phyloP scores from a whole-genome alignment of 345 rosid genomes.

The Ricinus communis region DNA sequence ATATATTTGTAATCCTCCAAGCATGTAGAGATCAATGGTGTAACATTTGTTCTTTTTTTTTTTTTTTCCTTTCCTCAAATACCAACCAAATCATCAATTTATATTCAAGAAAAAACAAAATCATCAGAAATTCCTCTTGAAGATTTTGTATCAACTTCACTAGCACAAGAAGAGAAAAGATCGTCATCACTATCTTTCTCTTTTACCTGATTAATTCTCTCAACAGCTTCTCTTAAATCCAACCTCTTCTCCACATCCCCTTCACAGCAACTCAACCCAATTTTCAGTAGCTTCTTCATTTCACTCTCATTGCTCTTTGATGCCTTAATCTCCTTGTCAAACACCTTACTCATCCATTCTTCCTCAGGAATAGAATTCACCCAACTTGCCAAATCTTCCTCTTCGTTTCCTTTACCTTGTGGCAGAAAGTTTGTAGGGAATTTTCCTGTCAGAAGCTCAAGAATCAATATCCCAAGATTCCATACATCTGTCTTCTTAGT shows the following conservation, averaged over 20 bases:
- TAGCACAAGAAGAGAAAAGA: conserved; percentile 46
- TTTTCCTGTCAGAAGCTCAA: conserved; percentile 73
- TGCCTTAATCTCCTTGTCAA: conserved; percentile 59
- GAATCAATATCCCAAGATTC: conserved; percentile 70
- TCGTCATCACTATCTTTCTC: conserved; percentile 56
- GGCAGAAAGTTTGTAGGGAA: conserved; percentile 55
- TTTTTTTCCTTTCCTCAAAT: background rate
- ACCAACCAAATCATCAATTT: background rate
- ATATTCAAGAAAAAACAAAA: conserved; percentile 10
- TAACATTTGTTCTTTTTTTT: background rate
- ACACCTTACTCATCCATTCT: conserved; percentile 35
- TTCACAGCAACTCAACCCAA: conserved; percentile 69
- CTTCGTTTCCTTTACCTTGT: conserved; percentile 36
- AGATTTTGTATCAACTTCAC: conserved; percentile 49
- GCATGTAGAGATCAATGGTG: background rate
- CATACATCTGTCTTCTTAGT: conserved; percentile 91
- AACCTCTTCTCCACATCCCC: conserved; percentile 72
- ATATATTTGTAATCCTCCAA: background rate
- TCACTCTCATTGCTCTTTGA: conserved; percentile 39
- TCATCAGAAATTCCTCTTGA: conserved; percentile 42
- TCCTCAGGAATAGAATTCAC: conserved; percentile 36
- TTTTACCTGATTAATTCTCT: conserved; percentile 58
- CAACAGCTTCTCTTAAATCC: conserved; percentile 64
- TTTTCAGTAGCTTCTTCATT: conserved; percentile 53
- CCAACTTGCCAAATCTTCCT: conserved; percentile 53